Percentiles rank a stretch among this genome's conserved stretches.
phyloP scores from a whole-genome alignment of 1,284 basidiomycete genomes.

The Porogramme epimiltina region DNA sequence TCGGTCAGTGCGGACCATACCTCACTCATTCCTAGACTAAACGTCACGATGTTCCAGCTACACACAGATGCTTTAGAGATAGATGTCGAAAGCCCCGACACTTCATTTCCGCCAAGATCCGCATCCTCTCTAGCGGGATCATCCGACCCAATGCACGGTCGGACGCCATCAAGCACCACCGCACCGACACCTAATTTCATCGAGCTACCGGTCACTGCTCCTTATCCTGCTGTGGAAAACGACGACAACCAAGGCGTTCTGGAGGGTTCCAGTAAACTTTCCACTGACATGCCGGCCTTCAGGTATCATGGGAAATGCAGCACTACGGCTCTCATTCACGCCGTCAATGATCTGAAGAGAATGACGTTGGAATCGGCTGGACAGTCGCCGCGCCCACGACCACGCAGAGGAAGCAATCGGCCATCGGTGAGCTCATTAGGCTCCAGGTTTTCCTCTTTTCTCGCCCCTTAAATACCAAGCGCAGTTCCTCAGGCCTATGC shows the following conservation, averaged over 20 bases:
- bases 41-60: constrained; percentile 33
- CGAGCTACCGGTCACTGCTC: constrained; percentile 18
- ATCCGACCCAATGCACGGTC: constrained; percentile 17
- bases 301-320: constrained; percentile 57
- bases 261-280: constrained; percentile 25
- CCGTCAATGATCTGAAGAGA: constrained; percentile 47
- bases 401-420: too few species aligned
- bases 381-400: too few species aligned
- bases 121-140: too few species aligned
- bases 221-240: too few species aligned
- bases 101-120: too few species aligned
- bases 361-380: constrained; percentile 29
- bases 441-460: too few species aligned
- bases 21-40: not conserved
- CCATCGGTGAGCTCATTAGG: too few species aligned
- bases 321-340: constrained; percentile 47
- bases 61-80: constrained; percentile 48
- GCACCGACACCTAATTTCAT: constrained; percentile 12
- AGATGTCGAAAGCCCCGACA: constrained; percentile 8
- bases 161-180: constrained; percentile 18
- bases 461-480: too few species aligned
- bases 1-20: constrained; percentile 25
- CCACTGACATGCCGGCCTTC: constrained; percentile 27
- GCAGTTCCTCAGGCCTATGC: constrained; percentile 7
- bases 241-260: too few species aligned